phyloP scores from a whole-genome alignment of 108 stramenopile genomes.

The Nitzschia sp. region DNA sequence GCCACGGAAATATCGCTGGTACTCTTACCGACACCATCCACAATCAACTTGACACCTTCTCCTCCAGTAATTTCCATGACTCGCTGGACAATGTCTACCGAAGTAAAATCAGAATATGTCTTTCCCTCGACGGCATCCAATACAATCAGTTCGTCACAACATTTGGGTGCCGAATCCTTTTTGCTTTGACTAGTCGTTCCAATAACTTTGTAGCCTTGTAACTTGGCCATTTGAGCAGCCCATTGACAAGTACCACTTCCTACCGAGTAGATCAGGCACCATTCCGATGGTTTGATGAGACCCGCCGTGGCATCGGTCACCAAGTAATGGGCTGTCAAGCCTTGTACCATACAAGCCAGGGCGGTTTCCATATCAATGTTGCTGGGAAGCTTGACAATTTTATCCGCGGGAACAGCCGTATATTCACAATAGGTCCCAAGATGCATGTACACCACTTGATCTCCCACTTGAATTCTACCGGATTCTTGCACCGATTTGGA shows the following conservation, averaged over 20 bases:
- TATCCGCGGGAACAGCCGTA: conserved; percentile 64
- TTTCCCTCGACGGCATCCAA: conserved; percentile 71
- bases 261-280: conserved; percentile 76
- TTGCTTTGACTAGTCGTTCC: conserved; percentile 75
- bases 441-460: conserved; percentile 66
- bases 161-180: conserved; percentile 33
- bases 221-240: conserved; percentile 87
- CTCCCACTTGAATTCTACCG: conserved; percentile 59
- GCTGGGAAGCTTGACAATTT: conserved; percentile 53
- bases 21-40: conserved; percentile 81
- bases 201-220: conserved; percentile 80
- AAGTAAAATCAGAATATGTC: conserved; percentile 67
- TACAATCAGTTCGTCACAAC: conserved; percentile 76
- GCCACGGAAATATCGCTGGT: conserved; percentile 79
- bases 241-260: conserved; percentile 86
- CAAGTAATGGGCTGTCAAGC: conserved; percentile 84
- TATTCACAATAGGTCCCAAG: conserved; percentile 74
- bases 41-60: conserved; percentile 68
- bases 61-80: conserved; percentile 82
- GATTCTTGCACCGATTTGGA: conserved; percentile 26
- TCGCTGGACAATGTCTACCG: conserved; percentile 63
- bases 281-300: conserved; percentile 65
- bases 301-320: conserved; percentile 62
- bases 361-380: conserved; percentile 54
- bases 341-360: conserved; percentile 72